These are phyloP conservation scores for Leishmania guyanensis DNA, from an alignment of 208 protist genomes.

Conservation along the genomic window DNA sequence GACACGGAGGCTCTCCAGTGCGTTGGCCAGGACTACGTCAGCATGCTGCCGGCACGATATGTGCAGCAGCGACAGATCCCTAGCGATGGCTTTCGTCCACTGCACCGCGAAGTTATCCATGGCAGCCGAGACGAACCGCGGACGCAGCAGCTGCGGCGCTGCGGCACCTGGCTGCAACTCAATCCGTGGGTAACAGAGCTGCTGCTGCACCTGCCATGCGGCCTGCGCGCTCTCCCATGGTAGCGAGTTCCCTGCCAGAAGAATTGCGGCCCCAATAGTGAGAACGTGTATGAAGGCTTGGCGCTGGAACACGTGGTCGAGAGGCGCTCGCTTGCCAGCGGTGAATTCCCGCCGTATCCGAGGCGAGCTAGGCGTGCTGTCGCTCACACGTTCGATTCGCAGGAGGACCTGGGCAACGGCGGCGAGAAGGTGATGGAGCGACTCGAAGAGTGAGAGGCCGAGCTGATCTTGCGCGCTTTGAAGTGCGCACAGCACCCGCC, in stretches of 20 bases:
- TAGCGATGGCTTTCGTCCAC: constrained; percentile 9
- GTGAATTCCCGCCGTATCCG: neutral
- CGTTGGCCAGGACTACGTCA: constrained; percentile 20
- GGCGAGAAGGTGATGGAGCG: constrained; percentile 26
- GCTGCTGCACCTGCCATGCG: constrained; percentile 32
- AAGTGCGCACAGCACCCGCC: constrained; percentile 21
- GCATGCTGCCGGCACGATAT: constrained; percentile 6
- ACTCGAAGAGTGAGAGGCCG: constrained; percentile 28
- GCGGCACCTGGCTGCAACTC: neutral
- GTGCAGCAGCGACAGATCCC: constrained; percentile 8
- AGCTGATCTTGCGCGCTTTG: constrained; percentile 20
- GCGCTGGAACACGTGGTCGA: neutral
- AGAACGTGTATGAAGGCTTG: constrained; percentile 14
- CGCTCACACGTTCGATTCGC: constrained; percentile 19
- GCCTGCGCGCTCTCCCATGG: constrained; percentile 18
- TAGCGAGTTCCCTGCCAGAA: constrained; percentile 29
- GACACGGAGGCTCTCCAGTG: constrained; percentile 12
- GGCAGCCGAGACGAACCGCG: constrained; percentile 5
- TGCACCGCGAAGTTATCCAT: constrained; percentile 20
- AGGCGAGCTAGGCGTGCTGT: neutral
- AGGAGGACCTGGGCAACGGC: constrained; percentile 19
- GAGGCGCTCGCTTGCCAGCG: neutral
- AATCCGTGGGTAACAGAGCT: neutral
- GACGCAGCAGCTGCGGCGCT: neutral
- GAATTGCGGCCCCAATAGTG: constrained; percentile 19